phyloP scores from a whole-genome alignment of 768 basidiomycete genomes.

The Nevesoporus exiguus region DNA sequence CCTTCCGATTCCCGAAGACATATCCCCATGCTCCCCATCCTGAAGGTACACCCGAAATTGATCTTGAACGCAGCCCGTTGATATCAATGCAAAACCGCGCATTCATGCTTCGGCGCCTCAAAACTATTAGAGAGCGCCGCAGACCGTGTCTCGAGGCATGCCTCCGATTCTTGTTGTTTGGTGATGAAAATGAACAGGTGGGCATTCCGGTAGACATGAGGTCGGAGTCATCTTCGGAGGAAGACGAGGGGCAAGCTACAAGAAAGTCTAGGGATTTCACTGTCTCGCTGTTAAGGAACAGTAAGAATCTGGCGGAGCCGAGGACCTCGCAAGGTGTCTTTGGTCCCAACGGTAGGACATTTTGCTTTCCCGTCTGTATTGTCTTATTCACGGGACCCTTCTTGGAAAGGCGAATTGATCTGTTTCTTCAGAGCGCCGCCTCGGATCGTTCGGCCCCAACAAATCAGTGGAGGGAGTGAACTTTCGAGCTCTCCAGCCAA shows the following conservation, averaged over 20 bases:
- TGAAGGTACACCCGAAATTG: conserved; percentile 66
- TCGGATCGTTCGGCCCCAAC: conserved; percentile 59
- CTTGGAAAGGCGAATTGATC: conserved; percentile 67
- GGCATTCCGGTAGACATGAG: conserved; percentile 40
- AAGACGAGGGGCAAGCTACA: conserved; percentile 47
- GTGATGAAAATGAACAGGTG: conserved; percentile 53
- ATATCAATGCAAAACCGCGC: conserved; percentile 76
- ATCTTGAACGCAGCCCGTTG: conserved; percentile 78
- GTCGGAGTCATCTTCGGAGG: conserved; percentile 66
- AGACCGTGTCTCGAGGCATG: conserved; percentile 85
- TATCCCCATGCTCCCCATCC: conserved; percentile 70
- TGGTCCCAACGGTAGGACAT: conserved; percentile 73
- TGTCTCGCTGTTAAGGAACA: conserved; percentile 52
- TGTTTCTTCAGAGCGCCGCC: conserved; percentile 82
- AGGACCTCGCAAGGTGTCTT: conserved; percentile 86
- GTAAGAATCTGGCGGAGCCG: conserved; percentile 81
- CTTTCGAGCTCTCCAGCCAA: conserved; percentile 45
- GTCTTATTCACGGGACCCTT: background rate
- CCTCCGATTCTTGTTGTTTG: conserved; percentile 74
- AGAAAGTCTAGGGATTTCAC: conserved; percentile 49
- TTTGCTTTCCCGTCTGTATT: background rate
- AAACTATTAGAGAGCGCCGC: conserved; percentile 64
- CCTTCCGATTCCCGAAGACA: conserved; percentile 82
- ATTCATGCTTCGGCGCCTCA: conserved; percentile 73
- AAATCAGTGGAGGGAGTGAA: conserved; percentile 36